Conservation (phyloP, 164 flowering plant genomes). For the Platanus orientalis region DNA sequence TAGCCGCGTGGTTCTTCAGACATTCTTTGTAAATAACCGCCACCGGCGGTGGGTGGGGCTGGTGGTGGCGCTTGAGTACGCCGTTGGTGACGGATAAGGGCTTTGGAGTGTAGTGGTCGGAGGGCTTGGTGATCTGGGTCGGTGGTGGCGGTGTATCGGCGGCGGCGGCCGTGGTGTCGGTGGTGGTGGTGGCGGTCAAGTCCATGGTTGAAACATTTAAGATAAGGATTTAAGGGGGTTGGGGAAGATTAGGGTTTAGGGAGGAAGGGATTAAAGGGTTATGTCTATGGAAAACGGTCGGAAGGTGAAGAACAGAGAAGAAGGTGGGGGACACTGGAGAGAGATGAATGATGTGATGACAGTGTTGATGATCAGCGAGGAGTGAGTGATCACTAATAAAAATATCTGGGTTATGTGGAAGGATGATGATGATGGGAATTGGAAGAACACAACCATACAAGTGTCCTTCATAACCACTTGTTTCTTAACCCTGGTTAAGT, state of each 20-base stretch:
- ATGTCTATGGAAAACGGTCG: constrained; percentile 9
- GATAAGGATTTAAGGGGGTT: background rate
- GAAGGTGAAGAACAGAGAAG: constrained; percentile 18
- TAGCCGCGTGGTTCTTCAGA: constrained; percentile 50
- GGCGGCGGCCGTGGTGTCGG: constrained; percentile 13
- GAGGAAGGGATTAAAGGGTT: background rate
- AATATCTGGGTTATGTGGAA: constrained; percentile 12
- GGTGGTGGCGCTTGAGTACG: constrained; percentile 31
- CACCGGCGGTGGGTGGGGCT: constrained; percentile 13
- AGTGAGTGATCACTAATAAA: background rate
- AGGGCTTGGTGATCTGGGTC: constrained; percentile 6
- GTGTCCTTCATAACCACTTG: constrained; percentile 23
- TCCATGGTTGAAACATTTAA: constrained; percentile 23
- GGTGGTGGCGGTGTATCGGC: constrained; percentile 17
- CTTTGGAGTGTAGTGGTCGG: constrained; percentile 20
- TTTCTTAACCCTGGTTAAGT: constrained; percentile 12
- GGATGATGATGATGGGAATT: constrained; percentile 2
- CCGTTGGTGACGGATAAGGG: constrained; percentile 41
- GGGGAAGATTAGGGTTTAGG: background rate
- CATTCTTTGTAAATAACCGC: constrained; percentile 51
- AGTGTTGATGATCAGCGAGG: background rate
- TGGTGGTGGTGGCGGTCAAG: constrained; percentile 12
- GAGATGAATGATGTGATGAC: background rate
- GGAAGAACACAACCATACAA: constrained; percentile 6
- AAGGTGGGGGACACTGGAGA: background rate